Evolutionary conservation across 768 basidiomycete species (phyloP), one percentile per base, ranked within the genome.

Genomic region (Mycena leptocephala): DNA sequence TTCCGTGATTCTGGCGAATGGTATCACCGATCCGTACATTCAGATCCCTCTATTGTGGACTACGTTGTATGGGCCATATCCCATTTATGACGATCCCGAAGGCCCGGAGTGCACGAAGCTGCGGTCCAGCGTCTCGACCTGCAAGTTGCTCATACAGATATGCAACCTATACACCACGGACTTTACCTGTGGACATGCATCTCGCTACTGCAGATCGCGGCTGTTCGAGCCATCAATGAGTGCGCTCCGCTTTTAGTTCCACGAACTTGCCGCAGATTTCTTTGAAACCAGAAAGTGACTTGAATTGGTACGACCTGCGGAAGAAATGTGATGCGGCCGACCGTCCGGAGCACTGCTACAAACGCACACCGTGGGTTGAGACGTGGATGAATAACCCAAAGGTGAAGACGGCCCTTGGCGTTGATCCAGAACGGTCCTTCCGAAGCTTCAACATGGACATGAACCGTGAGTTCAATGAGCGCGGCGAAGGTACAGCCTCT

Each of bases 281-380:
- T 79, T 37, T 18, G 24, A 3, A 0, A 75, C 16, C 66, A 78
- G 77, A 72, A 66, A 67, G 59, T 53, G 70, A 78, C 51, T 53
- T 88, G 55, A 93, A 92, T 83, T 88, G 89, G 59, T 93, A 92
- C 82, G 92, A 92, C 80, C 81, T 86, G 13, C 84, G 89, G 32
- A 79, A 79, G 72, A 85, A 82, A 66, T 92, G 92, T 79, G 84
- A 90, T 79, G 84, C 86, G 63, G 74, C 83, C 28, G 84, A 85
- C 37, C 77, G 77, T 37, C 77, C 77, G 46, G 86, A 88, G 59
- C 70, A 65, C 28, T 89, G 88, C 80, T 88, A 87, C 74, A 61
- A 76, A 55, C 83, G 90, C 79, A 87, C 91, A 80, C 78, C 80
- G 22, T 90, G 88, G 87, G 89, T 91, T 78, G 90, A 89, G 81